A percentile compares a stretch with the other conserved stretches of the same genome.
phyloP scores from a whole-genome alignment of 768 basidiomycete species.

The Strobilomyces confusus region DNA sequence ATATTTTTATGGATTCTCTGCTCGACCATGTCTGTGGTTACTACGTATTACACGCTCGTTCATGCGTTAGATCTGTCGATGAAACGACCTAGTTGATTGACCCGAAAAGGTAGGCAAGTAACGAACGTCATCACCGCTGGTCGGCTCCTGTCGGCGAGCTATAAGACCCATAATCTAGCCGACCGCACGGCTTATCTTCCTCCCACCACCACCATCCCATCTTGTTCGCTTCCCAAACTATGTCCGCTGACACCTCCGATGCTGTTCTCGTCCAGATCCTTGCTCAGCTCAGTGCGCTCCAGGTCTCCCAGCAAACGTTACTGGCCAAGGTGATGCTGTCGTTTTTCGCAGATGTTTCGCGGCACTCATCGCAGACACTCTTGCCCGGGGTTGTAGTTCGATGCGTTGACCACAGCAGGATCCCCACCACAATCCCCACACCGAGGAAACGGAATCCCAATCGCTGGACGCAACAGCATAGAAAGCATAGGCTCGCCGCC shows the following conservation, averaged over 20 bases:
- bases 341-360: background rate
- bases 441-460: slow-evolving; percentile 23
- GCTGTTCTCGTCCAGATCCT: slow-evolving; percentile 71
- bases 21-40: background rate
- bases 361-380: background rate
- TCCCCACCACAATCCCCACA: slow-evolving; percentile 27
- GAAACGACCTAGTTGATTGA: too few species aligned
- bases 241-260: slow-evolving; percentile 37
- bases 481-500: slow-evolving; percentile 20
- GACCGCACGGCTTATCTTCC: slow-evolving; percentile 2
- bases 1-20: background rate
- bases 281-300: slow-evolving; percentile 63
- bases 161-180: slow-evolving; percentile 5
- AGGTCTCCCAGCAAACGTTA: slow-evolving; percentile 70
- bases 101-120: slow-evolving; percentile 2
- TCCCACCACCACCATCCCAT: slow-evolving; percentile 13
- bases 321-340: slow-evolving; percentile 62
- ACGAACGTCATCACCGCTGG: background rate
- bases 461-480: slow-evolving; percentile 20
- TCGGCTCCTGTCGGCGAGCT: background rate
- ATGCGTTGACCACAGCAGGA: slow-evolving; percentile 33
- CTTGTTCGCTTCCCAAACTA: slow-evolving; percentile 6
- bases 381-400: slow-evolving; percentile 39
- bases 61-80: too few species aligned
- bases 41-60: background rate